Percentiles rank a stretch among this genome's conserved stretches.
Evolutionary conservation across 768 basidiomycete species (phyloP).

Genomic region (Podaxis mareebaensis): DNA sequence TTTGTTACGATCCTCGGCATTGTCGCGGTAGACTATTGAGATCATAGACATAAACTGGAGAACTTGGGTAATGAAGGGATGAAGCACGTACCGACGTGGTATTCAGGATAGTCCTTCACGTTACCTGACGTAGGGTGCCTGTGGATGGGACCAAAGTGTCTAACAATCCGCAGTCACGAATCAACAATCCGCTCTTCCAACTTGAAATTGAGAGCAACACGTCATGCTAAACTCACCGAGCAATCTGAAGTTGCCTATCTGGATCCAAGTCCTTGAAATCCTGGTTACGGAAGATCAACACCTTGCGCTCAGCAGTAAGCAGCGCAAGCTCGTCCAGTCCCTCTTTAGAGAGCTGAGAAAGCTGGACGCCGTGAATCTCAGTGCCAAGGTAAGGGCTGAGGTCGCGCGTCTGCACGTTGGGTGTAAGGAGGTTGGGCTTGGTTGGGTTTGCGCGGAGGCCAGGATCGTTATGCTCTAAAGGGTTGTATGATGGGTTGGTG

Average conservation of each 20-base stretch:
- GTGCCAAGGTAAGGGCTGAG: conserved; percentile 55
- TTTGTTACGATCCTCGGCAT: conserved; percentile 32
- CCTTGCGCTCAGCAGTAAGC: conserved; percentile 51
- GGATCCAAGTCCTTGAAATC: conserved; percentile 58
- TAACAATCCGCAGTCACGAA: conserved; percentile 16
- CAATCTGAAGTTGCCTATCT: conserved; percentile 53
- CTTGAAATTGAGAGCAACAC: conserved; percentile 18
- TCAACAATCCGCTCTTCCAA: not conserved
- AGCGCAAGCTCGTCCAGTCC: conserved; percentile 57
- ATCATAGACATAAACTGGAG: not conserved
- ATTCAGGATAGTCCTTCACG: conserved; percentile 55
- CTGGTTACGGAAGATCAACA: conserved; percentile 59
- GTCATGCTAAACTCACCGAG: conserved; percentile 21
- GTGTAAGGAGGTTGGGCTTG: conserved; percentile 49
- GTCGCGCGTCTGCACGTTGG: conserved; percentile 30
- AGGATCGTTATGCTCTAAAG: conserved; percentile 41
- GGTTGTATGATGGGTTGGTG: too few relatives aligned
- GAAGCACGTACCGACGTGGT: conserved; percentile 51
- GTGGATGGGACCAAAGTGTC: conserved; percentile 50
- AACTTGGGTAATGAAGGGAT: not conserved
- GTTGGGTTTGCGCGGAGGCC: conserved; percentile 48
- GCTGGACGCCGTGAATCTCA: conserved; percentile 49
- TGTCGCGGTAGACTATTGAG: conserved; percentile 46
- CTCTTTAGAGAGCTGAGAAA: conserved; percentile 51
- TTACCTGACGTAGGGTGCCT: conserved; percentile 51